Conservation (phyloP, 306 rosid genomes). For the Quercus robur region DNA sequence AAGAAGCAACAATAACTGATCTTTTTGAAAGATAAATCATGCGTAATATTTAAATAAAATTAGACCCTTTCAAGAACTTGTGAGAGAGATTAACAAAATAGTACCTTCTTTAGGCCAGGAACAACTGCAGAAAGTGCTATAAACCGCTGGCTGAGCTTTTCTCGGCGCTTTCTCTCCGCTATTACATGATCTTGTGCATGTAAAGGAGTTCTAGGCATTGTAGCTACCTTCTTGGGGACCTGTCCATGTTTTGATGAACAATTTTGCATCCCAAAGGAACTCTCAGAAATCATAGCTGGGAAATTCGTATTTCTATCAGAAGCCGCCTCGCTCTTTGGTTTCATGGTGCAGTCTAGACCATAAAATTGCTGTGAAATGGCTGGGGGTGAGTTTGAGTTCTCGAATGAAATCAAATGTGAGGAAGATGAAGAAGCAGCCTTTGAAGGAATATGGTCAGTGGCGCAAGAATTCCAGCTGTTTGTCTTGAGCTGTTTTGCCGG, state of each 20-base stretch:
- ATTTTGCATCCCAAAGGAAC: conserved; percentile 19
- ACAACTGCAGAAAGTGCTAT: conserved; percentile 48
- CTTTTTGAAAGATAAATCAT: neutral
- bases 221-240: conserved; percentile 18
- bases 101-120: conserved; percentile 67
- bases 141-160: conserved; percentile 46
- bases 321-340: conserved; percentile 39
- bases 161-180: conserved; percentile 54
- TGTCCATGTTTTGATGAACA: conserved; percentile 8
- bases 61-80: neutral
- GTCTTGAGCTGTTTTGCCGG: conserved; percentile 38
- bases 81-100: neutral
- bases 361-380: conserved; percentile 11
- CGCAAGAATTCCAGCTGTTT: conserved; percentile 34
- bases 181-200: conserved; percentile 46
- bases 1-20: neutral
- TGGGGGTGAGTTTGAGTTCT: conserved; percentile 25
- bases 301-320: conserved; percentile 13
- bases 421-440: conserved; percentile 36
- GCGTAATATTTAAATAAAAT: neutral
- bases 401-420: conserved; percentile 65
- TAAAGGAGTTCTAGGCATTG: conserved; percentile 19
- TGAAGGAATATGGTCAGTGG: conserved; percentile 2
- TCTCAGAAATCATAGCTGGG: conserved; percentile 21
- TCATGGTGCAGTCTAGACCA: conserved; percentile 12